Evolutionary conservation across 2,329 filamentous ascomycete species (phyloP).

Genomic region (Purpureocillium lavendulum): DNA sequence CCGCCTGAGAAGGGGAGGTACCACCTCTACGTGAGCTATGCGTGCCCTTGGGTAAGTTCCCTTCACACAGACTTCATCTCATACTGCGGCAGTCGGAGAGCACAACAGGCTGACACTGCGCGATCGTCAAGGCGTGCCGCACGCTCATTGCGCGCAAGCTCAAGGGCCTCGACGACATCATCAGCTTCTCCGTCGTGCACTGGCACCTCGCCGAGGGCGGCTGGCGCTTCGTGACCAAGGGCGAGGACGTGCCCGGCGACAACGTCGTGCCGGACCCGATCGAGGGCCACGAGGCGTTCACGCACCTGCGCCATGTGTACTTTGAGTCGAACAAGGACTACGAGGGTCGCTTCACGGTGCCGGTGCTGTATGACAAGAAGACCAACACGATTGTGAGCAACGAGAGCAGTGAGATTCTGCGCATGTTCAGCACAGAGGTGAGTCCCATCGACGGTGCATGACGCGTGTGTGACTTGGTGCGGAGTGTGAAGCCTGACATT

Average conservation of each 20-base stretch:
- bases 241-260: slow-evolving; percentile 48
- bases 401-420: slow-evolving; percentile 85
- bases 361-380: slow-evolving; percentile 76
- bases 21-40: slow-evolving; percentile 91
- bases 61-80: not conserved
- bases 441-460: not conserved
- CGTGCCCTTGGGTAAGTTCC: slow-evolving; percentile 69
- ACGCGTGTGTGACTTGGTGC: not conserved
- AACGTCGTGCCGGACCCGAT: slow-evolving; percentile 61
- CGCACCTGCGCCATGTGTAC: slow-evolving; percentile 70
- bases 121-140: slow-evolving; percentile 70
- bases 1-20: slow-evolving; percentile 84
- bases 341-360: slow-evolving; percentile 75
- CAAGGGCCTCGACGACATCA: slow-evolving; percentile 83
- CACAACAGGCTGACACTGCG: too few species aligned
- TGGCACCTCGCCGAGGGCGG: slow-evolving; percentile 72
- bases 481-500: not conserved
- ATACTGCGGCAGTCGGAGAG: too few species aligned
- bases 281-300: slow-evolving; percentile 60
- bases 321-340: slow-evolving; percentile 67
- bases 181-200: slow-evolving; percentile 75
- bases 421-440: slow-evolving; percentile 76
- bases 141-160: slow-evolving; percentile 81
- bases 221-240: slow-evolving; percentile 72
- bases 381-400: slow-evolving; percentile 75